Evolutionary conservation across 441 rosid species (phyloP).

Genomic region (Croton laevigatus): DNA sequence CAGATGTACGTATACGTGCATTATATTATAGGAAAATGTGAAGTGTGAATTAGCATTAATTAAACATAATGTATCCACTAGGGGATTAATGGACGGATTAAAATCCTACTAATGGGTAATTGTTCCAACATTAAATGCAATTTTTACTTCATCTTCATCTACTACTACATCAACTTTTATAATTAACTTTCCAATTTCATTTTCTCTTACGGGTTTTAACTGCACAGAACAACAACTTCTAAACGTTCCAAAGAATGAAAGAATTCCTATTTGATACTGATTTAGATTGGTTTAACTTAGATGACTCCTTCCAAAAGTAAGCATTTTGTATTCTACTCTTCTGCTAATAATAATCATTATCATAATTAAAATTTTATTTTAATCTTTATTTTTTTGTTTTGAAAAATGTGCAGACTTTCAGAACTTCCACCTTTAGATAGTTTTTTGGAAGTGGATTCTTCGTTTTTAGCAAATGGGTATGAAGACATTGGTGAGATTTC

Average conservation of each 20-base stretch:
- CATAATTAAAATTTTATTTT: background rate
- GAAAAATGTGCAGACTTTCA: slow-evolving; percentile 19
- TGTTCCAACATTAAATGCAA: background rate
- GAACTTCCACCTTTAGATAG: slow-evolving; percentile 28
- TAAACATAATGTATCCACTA: no score
- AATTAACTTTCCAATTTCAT: no score
- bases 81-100: no score
- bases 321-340: background rate
- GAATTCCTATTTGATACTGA: slow-evolving; percentile 8
- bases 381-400: background rate
- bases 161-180: background rate
- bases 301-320: slow-evolving; percentile 19
- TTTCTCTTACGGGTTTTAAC: slow-evolving; percentile 18
- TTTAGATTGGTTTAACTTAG: slow-evolving; percentile 10
- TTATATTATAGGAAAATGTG: no score
- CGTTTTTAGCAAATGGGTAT: background rate
- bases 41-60: no score
- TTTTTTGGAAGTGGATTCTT: slow-evolving; percentile 19
- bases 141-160: background rate
- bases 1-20: no score
- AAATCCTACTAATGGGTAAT: background rate
- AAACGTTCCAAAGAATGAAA: slow-evolving; percentile 3
- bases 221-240: background rate
- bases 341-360: background rate
- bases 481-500: background rate